Evolutionary conservation across 2,329 filamentous ascomycete species (phyloP).

Genomic region (Cryphonectria carpinicola): DNA sequence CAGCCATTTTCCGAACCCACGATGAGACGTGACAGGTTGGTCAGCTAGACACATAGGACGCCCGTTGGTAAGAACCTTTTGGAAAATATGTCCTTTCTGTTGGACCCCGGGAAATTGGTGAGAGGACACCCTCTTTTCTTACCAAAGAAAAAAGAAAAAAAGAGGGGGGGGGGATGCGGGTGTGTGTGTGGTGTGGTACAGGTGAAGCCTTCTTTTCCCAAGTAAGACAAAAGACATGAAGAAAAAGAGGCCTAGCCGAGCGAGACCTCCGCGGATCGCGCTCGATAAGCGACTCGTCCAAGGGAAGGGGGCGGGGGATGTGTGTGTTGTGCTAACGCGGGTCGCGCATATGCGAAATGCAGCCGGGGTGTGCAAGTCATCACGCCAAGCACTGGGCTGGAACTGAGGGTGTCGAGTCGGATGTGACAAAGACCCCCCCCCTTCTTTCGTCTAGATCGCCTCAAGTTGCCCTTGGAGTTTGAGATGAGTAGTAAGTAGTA

Average conservation of each 20-base stretch:
- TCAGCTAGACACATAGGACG: constrained; percentile 17
- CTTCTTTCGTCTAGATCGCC: constrained; percentile 19
- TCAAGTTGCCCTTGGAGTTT: constrained; percentile 10
- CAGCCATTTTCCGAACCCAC: neutral
- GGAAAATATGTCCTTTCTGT: neutral
- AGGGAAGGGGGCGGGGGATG: neutral
- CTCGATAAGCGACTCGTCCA: constrained; percentile 28
- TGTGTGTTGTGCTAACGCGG: constrained; percentile 22
- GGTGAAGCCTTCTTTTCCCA: constrained; percentile 3
- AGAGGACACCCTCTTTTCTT: neutral
- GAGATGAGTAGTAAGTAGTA: constrained; percentile 8
- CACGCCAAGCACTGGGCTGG: constrained; percentile 15
- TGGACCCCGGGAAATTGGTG: neutral
- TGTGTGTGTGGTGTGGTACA: constrained; percentile 5
- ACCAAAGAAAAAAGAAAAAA: neutral
- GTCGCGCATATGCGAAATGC: constrained; percentile 25
- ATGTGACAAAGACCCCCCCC: neutral
- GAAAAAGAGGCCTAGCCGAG: neutral
- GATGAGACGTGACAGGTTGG: neutral
- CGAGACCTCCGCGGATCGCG: constrained; percentile 24
- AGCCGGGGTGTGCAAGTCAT: constrained; percentile 24
- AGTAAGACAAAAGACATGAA: neutral
- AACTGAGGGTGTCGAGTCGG: neutral
- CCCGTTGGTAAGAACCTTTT: constrained; percentile 14
- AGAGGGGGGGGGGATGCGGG: too few relatives aligned